Percentiles rank a stretch among this genome's conserved stretches.
phyloP scores from a whole-genome alignment of 2,329 filamentous ascomycete genomes.

The Pseudophaeomoniella oleicola region DNA sequence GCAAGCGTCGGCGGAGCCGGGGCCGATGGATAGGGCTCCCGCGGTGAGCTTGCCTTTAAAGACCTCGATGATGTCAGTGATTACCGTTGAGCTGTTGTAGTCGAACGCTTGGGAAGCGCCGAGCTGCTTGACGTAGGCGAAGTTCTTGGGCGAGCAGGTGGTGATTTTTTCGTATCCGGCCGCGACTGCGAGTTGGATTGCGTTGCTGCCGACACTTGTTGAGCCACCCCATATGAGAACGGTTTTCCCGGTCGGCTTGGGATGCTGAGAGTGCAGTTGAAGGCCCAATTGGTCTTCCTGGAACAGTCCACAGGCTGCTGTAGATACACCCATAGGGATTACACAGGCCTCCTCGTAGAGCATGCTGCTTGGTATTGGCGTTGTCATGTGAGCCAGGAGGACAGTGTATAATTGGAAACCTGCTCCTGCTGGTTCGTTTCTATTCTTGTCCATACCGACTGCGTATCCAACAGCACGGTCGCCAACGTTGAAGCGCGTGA shows the following conservation, averaged over 20 bases:
- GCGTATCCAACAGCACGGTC: constrained; percentile 14
- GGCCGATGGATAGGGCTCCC: constrained; percentile 9
- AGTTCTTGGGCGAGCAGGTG: constrained; percentile 27
- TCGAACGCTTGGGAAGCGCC: constrained; percentile 31
- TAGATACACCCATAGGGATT: constrained; percentile 18
- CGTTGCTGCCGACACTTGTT: constrained; percentile 26
- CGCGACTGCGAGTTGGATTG: constrained; percentile 26
- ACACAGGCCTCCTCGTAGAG: constrained; percentile 19
- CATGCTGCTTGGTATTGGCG: constrained; percentile 16
- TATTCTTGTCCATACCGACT: constrained; percentile 5
- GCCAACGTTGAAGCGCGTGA: constrained; percentile 14
- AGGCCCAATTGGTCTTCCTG: constrained; percentile 10
- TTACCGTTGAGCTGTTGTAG: constrained; percentile 21
- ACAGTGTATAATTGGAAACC: constrained; percentile 17
- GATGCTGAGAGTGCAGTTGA: constrained; percentile 11
- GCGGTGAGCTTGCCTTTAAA: constrained; percentile 11
- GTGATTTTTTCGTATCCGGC: constrained; percentile 27
- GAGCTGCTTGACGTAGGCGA: constrained; percentile 27
- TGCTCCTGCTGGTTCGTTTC: constrained; percentile 5
- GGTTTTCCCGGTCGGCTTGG: constrained; percentile 12
- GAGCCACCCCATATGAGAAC: constrained; percentile 30
- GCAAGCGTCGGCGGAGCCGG: constrained; percentile 7
- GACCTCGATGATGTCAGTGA: constrained; percentile 15
- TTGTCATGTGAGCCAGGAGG: constrained; percentile 8
- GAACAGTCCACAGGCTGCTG: constrained; percentile 19